Evolutionary conservation across 140 eudicot genomes (phyloP).

Genomic region (Bidens hawaiensis): DNA sequence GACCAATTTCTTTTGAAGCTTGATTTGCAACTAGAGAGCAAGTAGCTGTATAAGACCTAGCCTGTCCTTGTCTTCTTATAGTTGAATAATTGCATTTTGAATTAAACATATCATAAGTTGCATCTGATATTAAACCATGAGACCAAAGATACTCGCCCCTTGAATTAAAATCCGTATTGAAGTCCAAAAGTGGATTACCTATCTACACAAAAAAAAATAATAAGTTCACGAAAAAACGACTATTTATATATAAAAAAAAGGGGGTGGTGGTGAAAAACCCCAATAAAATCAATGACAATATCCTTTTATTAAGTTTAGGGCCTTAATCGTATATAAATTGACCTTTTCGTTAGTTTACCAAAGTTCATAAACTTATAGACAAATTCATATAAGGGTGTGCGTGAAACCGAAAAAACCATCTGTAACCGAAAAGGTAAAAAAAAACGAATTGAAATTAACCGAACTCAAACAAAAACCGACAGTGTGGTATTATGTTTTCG

Average conservation of each 20-base stretch:
- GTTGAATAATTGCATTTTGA: conserved; percentile 60
- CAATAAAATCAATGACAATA: too few relatives aligned
- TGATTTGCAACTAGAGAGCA: conserved; percentile 46
- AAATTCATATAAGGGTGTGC: neutral
- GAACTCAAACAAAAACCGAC: too few relatives aligned
- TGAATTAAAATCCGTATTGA: conserved; percentile 73
- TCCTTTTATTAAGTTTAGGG: too few relatives aligned
- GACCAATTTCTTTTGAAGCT: conserved; percentile 51
- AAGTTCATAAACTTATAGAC: neutral
- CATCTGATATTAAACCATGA: conserved; percentile 81
- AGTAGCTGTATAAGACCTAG: conserved; percentile 27
- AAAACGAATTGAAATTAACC: too few relatives aligned
- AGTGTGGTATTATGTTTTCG: too few relatives aligned
- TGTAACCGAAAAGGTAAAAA: too few relatives aligned
- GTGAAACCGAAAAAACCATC: too few relatives aligned
- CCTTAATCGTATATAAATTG: neutral
- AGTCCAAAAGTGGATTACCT: conserved; percentile 84
- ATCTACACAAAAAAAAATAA: conserved; percentile 38
- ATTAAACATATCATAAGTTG: conserved; percentile 41
- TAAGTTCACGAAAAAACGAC: neutral
- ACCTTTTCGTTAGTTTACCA: neutral
- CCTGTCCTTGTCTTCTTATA: conserved; percentile 50
- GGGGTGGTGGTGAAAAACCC: neutral
- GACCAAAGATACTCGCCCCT: conserved; percentile 79
- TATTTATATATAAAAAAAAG: neutral